These are phyloP conservation scores for Macrocystidia cucumis DNA, from an alignment of 1,284 basidiomycete species.

Conservation along the genomic window DNA sequence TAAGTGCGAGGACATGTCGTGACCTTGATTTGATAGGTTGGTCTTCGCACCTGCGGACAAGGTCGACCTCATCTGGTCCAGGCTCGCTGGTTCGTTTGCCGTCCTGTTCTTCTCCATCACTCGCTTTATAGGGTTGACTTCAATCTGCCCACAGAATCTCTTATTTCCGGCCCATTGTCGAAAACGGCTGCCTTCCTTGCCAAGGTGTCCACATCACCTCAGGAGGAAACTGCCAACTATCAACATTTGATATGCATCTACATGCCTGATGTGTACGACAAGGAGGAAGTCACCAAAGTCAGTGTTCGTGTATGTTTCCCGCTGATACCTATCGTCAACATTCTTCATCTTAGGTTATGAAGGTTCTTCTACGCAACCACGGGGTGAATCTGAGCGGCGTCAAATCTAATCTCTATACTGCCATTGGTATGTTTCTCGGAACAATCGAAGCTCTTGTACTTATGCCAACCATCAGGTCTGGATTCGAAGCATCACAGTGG, in stretches of 20 bases:
- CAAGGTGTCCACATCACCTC: slow-evolving; percentile 60
- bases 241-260: slow-evolving; percentile 68
- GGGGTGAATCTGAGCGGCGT: slow-evolving; percentile 59
- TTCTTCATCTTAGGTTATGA: slow-evolving; percentile 48
- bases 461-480: slow-evolving; percentile 32
- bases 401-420: slow-evolving; percentile 62
- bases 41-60: slow-evolving; percentile 53
- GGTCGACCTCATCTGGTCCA: slow-evolving; percentile 54
- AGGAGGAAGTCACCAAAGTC: slow-evolving; percentile 47
- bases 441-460: slow-evolving; percentile 1
- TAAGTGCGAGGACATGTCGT: background rate
- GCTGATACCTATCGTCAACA: slow-evolving; percentile 1
- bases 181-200: slow-evolving; percentile 42
- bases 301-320: slow-evolving; percentile 8
- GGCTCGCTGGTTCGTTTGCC: slow-evolving; percentile 39
- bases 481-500: slow-evolving; percentile 72
- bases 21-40: slow-evolving; percentile 34
- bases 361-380: slow-evolving; percentile 52
- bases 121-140: background rate
- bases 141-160: slow-evolving; percentile 33
- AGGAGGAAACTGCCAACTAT: slow-evolving; percentile 35
- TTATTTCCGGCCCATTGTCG: slow-evolving; percentile 53
- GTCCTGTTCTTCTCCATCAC: slow-evolving; percentile 2
- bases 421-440: slow-evolving; percentile 33
- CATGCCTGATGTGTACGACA: slow-evolving; percentile 62